Evolutionary conservation across 1,284 basidiomycete species (phyloP), one percentile per base, ranked within the genome.

Genomic region (Trichosporon inkin): DNA sequence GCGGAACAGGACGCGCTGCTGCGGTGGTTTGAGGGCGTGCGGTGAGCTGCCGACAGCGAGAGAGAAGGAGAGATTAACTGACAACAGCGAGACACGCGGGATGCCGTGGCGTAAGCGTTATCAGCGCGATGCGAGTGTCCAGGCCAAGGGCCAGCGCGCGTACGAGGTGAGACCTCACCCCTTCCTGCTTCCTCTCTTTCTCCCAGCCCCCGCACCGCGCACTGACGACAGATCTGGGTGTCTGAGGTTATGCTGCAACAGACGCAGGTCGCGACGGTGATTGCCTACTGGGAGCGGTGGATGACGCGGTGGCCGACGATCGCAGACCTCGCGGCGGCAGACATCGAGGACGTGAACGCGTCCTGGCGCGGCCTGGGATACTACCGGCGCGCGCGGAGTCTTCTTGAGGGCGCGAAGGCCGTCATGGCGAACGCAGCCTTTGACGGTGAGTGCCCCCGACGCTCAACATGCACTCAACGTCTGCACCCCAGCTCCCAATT

Each of bases 171-270:
- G 57, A 3, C n/a, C 10, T 47, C 10, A 19, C 17, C 10, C 10
- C 20, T 10, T 34, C 17, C 13, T 16, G 13, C 34, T 36, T 20
- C 6, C 51, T 20, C 16, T 35, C 32, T 8, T 7, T n/a, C 49
- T 17, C 32, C 24, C 24, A 17, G 7, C 49, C 10, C 8, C 16
- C 13, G 17, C n/a, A n/a, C n/a, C n/a, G n/a, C n/a, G n/a, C n/a
- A n/a, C 22, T 51, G 22, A 40, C 53, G 14, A 8, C 52, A 60
- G 52, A 49, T 57, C 47, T 24, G 60, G 72, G 76, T 96, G 47
- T 90, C 88, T 11, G 92, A 97, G 76, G 88, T 97, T 65, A 98
- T 98, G 95, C 83, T 97, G 6, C 95, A 99, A 74, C 95, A 99
- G 76, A 98, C 95, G 0, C 92, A 93, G 58, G 80, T 82, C 22